Conservation (phyloP, 2,329 filamentous ascomycete species). For the Calonectria pauciramosa region DNA sequence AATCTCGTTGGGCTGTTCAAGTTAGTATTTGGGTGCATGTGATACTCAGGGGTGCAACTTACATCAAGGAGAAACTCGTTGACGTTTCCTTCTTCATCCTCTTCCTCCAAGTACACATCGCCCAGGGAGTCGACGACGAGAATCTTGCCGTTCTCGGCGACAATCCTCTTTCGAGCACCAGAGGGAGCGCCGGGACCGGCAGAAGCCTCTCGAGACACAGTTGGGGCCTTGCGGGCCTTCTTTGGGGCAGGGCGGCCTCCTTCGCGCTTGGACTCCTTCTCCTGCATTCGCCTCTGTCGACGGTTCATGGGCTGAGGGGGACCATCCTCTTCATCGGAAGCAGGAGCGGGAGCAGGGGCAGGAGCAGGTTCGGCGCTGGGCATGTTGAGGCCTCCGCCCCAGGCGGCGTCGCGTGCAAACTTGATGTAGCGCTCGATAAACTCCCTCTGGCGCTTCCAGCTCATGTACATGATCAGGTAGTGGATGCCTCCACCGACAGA, state of each 20-base stretch:
- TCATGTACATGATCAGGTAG: slow-evolving; percentile 87
- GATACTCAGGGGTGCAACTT: slow-evolving; percentile 55
- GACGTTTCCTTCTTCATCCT: slow-evolving; percentile 86
- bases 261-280: slow-evolving; percentile 83
- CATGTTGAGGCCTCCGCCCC: slow-evolving; percentile 85
- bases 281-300: slow-evolving; percentile 88
- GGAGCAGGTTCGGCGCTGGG: slow-evolving; percentile 71
- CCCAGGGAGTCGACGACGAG: slow-evolving; percentile 92
- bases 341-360: slow-evolving; percentile 58
- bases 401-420: slow-evolving; percentile 88
- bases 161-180: slow-evolving; percentile 87
- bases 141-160: slow-evolving; percentile 95
- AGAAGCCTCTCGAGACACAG: slow-evolving; percentile 60
- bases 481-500: slow-evolving; percentile 88
- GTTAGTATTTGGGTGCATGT: slow-evolving; percentile 38
- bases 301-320: slow-evolving; percentile 78
- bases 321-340: slow-evolving; percentile 64
- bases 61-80: slow-evolving; percentile 92
- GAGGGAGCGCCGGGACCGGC: slow-evolving; percentile 66
- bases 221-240: slow-evolving; percentile 56
- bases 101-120: slow-evolving; percentile 94
- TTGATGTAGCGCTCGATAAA: slow-evolving; percentile 94
- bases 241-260: slow-evolving; percentile 69
- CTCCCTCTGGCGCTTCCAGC: slow-evolving; percentile 90
- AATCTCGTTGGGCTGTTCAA: slow-evolving; percentile 81